Percentiles rank a stretch among this genome's conserved stretches.
phyloP scores from a whole-genome alignment of 164 flowering plant genomes.

The Buxus sempervirens region DNA sequence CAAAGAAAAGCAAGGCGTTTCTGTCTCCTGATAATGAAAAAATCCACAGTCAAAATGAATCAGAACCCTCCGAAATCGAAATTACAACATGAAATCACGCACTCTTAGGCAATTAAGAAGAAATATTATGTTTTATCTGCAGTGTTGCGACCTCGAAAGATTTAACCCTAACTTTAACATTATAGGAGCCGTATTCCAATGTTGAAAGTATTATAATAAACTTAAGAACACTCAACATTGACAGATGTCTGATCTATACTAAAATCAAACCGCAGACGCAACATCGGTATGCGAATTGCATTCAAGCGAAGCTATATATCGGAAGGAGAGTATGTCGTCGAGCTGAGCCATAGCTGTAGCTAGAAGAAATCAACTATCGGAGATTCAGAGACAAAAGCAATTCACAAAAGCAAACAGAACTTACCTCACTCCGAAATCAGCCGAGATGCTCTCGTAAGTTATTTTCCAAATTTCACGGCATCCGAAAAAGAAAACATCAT shows the following conservation, averaged over 20 bases:
- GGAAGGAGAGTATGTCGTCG: not conserved
- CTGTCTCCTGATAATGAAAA: no score
- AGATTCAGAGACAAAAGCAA: not conserved
- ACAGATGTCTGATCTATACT: not conserved
- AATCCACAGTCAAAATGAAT: no score
- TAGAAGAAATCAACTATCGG: not conserved
- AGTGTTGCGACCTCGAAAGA: slow-evolving; percentile 1
- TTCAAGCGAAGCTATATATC: not conserved
- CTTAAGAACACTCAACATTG: not conserved
- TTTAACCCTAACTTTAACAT: slow-evolving; percentile 15
- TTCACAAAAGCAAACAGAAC: not conserved
- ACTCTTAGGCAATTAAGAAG: not conserved
- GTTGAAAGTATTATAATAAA: not conserved
- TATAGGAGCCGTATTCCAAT: not conserved
- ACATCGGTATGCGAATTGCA: not conserved
- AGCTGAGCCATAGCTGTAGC: not conserved
- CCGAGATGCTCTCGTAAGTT: slow-evolving; percentile 2
- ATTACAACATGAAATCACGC: slow-evolving; percentile 11
- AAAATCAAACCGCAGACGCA: not conserved
- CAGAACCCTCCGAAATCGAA: not conserved
- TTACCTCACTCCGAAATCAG: slow-evolving; percentile 1
- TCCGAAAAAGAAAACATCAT: slow-evolving; percentile 2
- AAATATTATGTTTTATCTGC: not conserved
- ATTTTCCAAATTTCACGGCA: slow-evolving; percentile 22
- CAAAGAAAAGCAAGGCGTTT: not conserved